Base-by-base conservation (phyloP, 139 green algal genomes). In the Medakamo hakoo region DNA sequence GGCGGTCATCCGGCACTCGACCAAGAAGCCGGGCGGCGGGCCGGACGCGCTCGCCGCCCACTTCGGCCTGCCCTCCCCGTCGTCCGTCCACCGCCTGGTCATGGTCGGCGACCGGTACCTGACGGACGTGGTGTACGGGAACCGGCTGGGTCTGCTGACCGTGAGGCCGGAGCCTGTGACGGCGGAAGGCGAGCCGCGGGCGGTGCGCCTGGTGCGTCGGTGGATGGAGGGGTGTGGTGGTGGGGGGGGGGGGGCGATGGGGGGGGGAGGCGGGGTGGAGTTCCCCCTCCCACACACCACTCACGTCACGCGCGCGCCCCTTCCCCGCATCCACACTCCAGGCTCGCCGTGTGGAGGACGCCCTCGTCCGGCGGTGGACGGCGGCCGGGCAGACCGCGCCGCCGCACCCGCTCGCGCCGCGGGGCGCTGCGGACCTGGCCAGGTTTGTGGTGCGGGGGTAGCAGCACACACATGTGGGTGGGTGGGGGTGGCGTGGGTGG, bases 121-220 rank as follows among this genome's bases (percentile, higher is more conserved):
- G n/a, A 95, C 87, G 3, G 88, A 95, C 57, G 64, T 93, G 0
- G 87, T 86, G 18, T 95, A 86, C 70, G 88, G 88, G 57, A 95
- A 95, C 68, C 77, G 81, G 3, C 78, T 88, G 62, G 81, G 84
- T 59, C 87, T 95, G 80, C 64, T 95, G 0, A 95, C 87, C 20
- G 77, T 95, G 14, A 76, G 84, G 4, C 78, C 84, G 3, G 64
- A 67, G 21, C 87, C 88, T 0, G 68, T 95, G 30, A 86, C 80
- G 0, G n/a, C 29, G 2, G 27, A 65, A 2, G 85, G 82, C 0
- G 86, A 94, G 70, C 81, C 84, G n/a, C 29, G 62, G 0, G 71
- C 73, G 0, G 84, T 93, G 4, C 30, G 60, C 14, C 24, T 80
- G 77, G 79, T 85, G 58, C 71, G 67, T 23, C 9, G 16, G 3